A percentile compares a stretch with the other conserved stretches of the same genome.
phyloP scores from a whole-genome alignment of 2,329 filamentous ascomycete species.

The Penicillium aurantiogriseum region DNA sequence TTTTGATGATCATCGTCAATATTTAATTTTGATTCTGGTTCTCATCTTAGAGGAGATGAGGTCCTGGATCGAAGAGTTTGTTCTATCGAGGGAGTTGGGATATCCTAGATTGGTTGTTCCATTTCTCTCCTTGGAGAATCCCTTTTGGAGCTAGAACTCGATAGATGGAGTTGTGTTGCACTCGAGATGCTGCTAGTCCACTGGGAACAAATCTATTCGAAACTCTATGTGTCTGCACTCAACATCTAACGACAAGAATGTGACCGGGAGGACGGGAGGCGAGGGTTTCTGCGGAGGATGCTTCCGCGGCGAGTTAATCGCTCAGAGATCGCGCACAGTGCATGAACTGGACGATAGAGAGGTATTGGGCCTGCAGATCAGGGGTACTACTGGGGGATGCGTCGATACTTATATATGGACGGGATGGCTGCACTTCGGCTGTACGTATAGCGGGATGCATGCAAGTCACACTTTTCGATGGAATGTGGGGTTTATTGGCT shows the following conservation, averaged over 20 bases:
- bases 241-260: conserved; percentile 17
- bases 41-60: not conserved
- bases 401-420: conserved; percentile 21
- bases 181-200: not conserved
- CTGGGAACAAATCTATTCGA: not conserved
- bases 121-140: not conserved
- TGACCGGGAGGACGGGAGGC: conserved; percentile 17
- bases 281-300: conserved; percentile 17
- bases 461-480: conserved; percentile 25
- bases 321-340: conserved; percentile 1
- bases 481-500: conserved; percentile 23
- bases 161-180: not conserved
- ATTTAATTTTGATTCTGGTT: not conserved
- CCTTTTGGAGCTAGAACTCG: not conserved
- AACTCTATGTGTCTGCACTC: conserved; percentile 5
- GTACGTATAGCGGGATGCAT: conserved; percentile 22
- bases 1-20: not conserved
- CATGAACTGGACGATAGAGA: conserved; percentile 11
- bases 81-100: not conserved
- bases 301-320: conserved; percentile 1
- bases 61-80: not conserved
- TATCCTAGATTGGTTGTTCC: not conserved
- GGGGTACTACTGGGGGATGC: conserved; percentile 12
- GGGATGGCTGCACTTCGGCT: conserved; percentile 7
- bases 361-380: conserved; percentile 18